Conservation (phyloP, 192 early-diverging fungal species). For the Coemansia sp. region DNA sequence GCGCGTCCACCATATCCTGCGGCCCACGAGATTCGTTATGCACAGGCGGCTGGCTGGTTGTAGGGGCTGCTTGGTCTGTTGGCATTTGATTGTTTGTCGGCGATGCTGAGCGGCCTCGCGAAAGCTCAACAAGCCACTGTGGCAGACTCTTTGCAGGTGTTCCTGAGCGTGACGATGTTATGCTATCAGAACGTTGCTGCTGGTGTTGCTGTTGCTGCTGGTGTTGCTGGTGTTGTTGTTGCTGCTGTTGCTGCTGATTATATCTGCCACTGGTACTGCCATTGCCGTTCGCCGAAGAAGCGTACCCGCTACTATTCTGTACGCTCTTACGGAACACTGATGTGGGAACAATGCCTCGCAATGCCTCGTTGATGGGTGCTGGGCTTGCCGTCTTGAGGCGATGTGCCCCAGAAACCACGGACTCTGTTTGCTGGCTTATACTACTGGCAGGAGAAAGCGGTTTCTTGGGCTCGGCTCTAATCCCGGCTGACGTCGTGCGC, state of each 20-base stretch:
- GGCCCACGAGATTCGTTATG: constrained; percentile 33
- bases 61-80: neutral
- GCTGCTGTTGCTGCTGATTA: neutral
- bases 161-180: constrained; percentile 31
- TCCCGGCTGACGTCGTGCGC: neutral
- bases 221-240: neutral
- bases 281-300: neutral
- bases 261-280: neutral
- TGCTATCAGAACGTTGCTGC: constrained; percentile 26
- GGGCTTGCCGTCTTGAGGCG: constrained; percentile 34
- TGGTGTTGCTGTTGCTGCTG: neutral
- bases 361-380: constrained; percentile 49
- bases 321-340: constrained; percentile 55
- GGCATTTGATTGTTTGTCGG: constrained; percentile 4
- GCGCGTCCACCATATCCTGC: constrained; percentile 37
- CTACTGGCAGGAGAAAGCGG: neutral
- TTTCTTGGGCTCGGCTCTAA: neutral
- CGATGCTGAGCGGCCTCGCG: constrained; percentile 34
- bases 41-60: neutral
- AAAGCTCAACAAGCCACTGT: constrained; percentile 53
- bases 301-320: constrained; percentile 16
- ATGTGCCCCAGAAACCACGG: neutral
- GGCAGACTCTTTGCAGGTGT: constrained; percentile 48
- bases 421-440: neutral
- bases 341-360: constrained; percentile 54